These are phyloP conservation scores for Fraxinus angustifolia DNA, from an alignment of 305 asterid species.

Conservation along the genomic window DNA sequence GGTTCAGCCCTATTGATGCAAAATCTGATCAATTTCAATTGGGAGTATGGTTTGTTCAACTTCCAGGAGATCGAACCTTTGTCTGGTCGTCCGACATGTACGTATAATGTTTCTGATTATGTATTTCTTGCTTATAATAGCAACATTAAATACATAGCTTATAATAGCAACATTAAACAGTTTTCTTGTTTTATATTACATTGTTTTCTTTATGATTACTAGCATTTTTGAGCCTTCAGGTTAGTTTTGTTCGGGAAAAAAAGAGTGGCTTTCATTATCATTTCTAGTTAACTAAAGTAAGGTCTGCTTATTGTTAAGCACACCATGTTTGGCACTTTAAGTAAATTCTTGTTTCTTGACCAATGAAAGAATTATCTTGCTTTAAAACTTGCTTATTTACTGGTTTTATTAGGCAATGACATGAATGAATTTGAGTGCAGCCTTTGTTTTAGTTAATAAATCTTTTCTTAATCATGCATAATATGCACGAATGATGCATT, in stretches of 20 bases:
- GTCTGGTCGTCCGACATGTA: conserved; percentile 79
- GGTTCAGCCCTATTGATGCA: conserved; percentile 39
- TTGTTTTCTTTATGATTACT: background rate
- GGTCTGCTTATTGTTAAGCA: background rate
- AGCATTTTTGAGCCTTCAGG: background rate
- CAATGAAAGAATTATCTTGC: background rate
- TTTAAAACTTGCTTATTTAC: background rate
- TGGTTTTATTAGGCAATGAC: background rate
- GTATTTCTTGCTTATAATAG: background rate
- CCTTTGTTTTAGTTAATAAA: background rate
- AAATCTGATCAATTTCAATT: conserved; percentile 40
- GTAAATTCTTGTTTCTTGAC: too few relatives aligned
- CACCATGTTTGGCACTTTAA: background rate
- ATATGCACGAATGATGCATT: background rate
- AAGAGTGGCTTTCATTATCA: background rate
- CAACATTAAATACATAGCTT: background rate
- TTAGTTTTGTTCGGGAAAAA: background rate
- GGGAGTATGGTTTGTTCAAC: conserved; percentile 73
- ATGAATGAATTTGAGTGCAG: background rate
- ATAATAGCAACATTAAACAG: background rate
- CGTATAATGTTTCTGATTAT: conserved; percentile 22
- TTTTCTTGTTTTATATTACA: background rate
- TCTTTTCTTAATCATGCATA: background rate
- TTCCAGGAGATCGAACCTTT: conserved; percentile 65
- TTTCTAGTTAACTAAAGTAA: background rate